Conservation (phyloP, 2,329 filamentous ascomycete species). For the Tolypocladium amazonense region DNA sequence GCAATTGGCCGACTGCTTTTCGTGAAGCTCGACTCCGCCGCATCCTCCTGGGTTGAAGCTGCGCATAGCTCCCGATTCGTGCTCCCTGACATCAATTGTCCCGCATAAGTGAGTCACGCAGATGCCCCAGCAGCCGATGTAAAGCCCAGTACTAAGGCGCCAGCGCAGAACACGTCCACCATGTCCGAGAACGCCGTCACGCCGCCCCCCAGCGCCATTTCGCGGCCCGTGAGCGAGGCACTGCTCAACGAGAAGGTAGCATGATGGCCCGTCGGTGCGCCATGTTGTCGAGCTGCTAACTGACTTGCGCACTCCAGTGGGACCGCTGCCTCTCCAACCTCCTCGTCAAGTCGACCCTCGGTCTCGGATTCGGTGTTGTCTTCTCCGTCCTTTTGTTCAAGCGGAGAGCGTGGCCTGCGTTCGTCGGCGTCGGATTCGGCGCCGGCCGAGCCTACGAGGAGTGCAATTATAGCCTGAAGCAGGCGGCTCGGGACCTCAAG, state of each 20-base stretch:
- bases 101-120: constrained; percentile 1
- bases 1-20: constrained; percentile 25
- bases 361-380: constrained; percentile 93
- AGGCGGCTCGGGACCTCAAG: constrained; percentile 47
- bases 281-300: not conserved
- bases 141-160: not conserved
- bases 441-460: constrained; percentile 96
- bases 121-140: not conserved
- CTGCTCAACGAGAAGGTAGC: constrained; percentile 97
- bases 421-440: constrained; percentile 87
- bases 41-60: constrained; percentile 17
- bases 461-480: constrained; percentile 74
- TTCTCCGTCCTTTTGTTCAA: constrained; percentile 98
- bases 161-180: constrained; percentile 11
- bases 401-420: constrained; percentile 95
- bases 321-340: constrained; percentile 96
- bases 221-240: constrained; percentile 90
- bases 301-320: constrained; percentile 51
- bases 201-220: constrained; percentile 52
- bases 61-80: constrained; percentile 13
- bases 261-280: not conserved
- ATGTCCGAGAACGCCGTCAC: constrained; percentile 43
- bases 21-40: constrained; percentile 24
- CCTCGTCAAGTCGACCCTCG: constrained; percentile 91
- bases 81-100: constrained; percentile 5